A percentile compares a stretch with the other conserved stretches of the same genome.
These are phyloP conservation scores for Leccinum broughii DNA, from an alignment of 768 basidiomycete species.

Conservation along the genomic window DNA sequence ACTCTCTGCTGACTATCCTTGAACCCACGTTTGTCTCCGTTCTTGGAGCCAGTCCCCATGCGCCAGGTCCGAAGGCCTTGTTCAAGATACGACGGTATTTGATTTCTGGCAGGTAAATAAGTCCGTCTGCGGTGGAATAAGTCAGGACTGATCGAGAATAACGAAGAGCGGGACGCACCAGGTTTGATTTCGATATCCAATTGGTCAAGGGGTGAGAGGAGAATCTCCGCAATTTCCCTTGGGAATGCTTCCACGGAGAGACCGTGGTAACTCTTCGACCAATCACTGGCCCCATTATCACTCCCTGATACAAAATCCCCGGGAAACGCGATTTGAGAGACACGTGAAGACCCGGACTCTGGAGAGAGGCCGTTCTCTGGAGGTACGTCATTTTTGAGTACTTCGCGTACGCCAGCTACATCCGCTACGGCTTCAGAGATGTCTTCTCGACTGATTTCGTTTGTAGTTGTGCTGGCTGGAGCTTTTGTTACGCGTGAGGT, in stretches of 20 bases:
- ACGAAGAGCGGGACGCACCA: conserved; percentile 46
- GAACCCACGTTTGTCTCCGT: conserved; percentile 89
- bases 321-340: conserved; percentile 26
- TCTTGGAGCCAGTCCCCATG: conserved; percentile 94
- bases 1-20: conserved; percentile 88
- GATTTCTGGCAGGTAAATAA: conserved; percentile 95
- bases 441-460: conserved; percentile 22
- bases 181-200: conserved; percentile 92
- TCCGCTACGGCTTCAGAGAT: conserved; percentile 23
- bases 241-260: conserved; percentile 76
- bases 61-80: conserved; percentile 93
- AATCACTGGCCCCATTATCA: conserved; percentile 54
- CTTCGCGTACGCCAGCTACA: conserved; percentile 17
- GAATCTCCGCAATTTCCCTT: conserved; percentile 66
- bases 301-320: conserved; percentile 29
- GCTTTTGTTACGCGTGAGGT: conserved; percentile 28
- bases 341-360: conserved; percentile 11
- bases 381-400: conserved; percentile 16
- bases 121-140: conserved; percentile 60
- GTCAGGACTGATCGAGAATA: background rate
- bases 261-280: conserved; percentile 87
- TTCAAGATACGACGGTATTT: conserved; percentile 93
- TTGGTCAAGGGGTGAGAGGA: conserved; percentile 74
- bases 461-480: conserved; percentile 33
- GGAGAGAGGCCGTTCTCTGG: conserved; percentile 14